Percentiles rank a stretch among this genome's conserved stretches.
Evolutionary conservation across 2,329 filamentous ascomycete species (phyloP).

Genomic region (Talaromyces sp.): DNA sequence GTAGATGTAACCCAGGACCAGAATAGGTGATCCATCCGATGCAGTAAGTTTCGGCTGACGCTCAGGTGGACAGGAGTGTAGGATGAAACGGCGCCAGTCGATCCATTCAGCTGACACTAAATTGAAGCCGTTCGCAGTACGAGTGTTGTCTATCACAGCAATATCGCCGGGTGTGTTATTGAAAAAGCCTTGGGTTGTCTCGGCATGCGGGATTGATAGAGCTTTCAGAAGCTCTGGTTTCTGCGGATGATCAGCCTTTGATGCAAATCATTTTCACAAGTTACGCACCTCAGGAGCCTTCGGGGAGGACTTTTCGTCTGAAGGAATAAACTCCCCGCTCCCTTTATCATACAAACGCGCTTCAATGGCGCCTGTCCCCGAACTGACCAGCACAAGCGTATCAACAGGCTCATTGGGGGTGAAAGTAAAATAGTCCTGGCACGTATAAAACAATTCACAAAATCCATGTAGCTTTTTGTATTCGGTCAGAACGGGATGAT

Average conservation of each 20-base stretch:
- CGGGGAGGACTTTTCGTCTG: background rate
- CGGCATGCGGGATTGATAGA: background rate
- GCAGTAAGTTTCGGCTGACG: constrained; percentile 1
- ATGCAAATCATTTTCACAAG: background rate
- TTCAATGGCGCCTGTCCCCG: background rate
- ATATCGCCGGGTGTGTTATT: constrained; percentile 6
- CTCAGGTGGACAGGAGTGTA: constrained; percentile 2
- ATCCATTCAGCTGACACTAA: constrained; percentile 5
- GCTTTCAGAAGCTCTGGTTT: background rate
- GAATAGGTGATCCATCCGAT: background rate
- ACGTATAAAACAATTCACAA: background rate
- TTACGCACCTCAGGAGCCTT: background rate
- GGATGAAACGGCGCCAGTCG: constrained; percentile 6
- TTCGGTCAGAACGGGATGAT: background rate
- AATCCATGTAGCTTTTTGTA: background rate
- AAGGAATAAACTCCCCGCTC: background rate
- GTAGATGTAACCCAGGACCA: constrained; percentile 6
- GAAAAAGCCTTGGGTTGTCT: background rate
- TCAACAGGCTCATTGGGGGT: background rate
- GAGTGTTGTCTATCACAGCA: background rate
- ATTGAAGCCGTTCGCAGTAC: background rate
- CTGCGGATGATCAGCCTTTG: background rate
- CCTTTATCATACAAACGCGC: constrained; percentile 1
- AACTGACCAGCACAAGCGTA: background rate
- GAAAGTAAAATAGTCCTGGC: background rate